These are phyloP conservation scores for Butyriboletus loyo DNA, from an alignment of 768 basidiomycete species.

Conservation along the genomic window DNA sequence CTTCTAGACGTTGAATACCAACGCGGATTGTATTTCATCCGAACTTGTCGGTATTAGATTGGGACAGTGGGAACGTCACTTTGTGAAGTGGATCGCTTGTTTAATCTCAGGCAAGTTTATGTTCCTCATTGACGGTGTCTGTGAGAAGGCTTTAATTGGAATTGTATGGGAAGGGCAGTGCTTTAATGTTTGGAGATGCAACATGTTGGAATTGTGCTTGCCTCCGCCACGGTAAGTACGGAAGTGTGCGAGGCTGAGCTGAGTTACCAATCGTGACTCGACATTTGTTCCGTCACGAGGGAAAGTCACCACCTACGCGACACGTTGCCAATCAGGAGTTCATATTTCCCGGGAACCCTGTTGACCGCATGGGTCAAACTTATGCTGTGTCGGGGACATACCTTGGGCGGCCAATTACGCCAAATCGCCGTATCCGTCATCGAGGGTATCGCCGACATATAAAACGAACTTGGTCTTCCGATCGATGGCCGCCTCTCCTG, in stretches of 20 bases:
- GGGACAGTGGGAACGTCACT: neutral
- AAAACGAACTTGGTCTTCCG: slow-evolving; percentile 19
- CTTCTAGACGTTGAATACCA: neutral
- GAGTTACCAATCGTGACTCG: slow-evolving; percentile 17
- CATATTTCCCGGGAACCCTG: slow-evolving; percentile 15
- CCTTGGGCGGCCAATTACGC: slow-evolving; percentile 19
- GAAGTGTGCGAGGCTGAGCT: slow-evolving; percentile 8
- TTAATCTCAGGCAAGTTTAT: neutral
- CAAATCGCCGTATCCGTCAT: slow-evolving; percentile 22
- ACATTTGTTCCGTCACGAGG: slow-evolving; percentile 9
- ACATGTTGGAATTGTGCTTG: neutral
- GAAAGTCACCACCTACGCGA: slow-evolving; percentile 3
- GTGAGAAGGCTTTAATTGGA: slow-evolving; percentile 4
- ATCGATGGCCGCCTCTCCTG: slow-evolving; percentile 16
- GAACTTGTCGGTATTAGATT: neutral
- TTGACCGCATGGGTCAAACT: slow-evolving; percentile 17
- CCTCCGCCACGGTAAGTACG: slow-evolving; percentile 22
- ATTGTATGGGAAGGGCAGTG: slow-evolving; percentile 13
- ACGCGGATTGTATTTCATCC: neutral
- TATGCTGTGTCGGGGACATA: slow-evolving; percentile 7
- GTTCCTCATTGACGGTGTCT: neutral
- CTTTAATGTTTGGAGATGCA: slow-evolving; percentile 1
- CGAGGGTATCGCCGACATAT: slow-evolving; percentile 24
- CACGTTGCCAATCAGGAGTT: slow-evolving; percentile 7
- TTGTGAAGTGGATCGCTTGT: slow-evolving; percentile 3